These are phyloP conservation scores for Larix sibirica DNA, from an alignment of 83 land plant genomes.

Conservation along the genomic window DNA sequence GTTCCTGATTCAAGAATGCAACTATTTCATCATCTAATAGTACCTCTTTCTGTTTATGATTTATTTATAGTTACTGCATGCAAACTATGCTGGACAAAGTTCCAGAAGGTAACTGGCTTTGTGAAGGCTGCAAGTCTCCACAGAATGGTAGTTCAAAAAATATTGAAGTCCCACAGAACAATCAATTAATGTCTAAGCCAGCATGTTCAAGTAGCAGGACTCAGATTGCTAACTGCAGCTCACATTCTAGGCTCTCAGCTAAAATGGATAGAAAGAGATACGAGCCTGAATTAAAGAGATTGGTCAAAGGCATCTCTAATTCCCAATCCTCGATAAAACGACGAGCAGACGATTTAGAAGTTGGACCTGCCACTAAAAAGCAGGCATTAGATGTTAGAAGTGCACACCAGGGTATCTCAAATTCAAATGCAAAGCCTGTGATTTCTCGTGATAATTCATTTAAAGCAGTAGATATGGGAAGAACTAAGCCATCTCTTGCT, in stretches of 20 bases:
- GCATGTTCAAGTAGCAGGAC: slow-evolving; percentile 17
- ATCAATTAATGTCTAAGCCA: slow-evolving; percentile 1
- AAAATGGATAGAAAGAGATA: slow-evolving; percentile 27
- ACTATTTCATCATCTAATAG: no score
- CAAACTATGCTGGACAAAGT: slow-evolving; percentile 55
- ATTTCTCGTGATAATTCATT: slow-evolving; percentile 55
- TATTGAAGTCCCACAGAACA: slow-evolving; percentile 17
- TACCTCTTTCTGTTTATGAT: not conserved
- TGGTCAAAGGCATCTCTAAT: slow-evolving; percentile 23
- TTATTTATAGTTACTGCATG: slow-evolving; percentile 78
- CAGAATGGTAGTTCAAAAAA: slow-evolving; percentile 37
- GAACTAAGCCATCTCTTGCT: slow-evolving; percentile 20
- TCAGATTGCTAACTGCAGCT: slow-evolving; percentile 18
- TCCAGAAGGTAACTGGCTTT: slow-evolving; percentile 91
- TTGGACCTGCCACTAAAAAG: slow-evolving; percentile 28
- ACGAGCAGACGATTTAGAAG: slow-evolving; percentile 27
- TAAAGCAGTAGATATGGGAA: slow-evolving; percentile 54
- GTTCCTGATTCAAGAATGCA: not conserved
- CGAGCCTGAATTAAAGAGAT: slow-evolving; percentile 11
- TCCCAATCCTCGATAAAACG: slow-evolving; percentile 30
- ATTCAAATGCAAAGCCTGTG: slow-evolving; percentile 25
- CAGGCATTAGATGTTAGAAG: slow-evolving; percentile 32
- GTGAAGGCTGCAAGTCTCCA: slow-evolving; percentile 72
- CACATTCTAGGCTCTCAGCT: slow-evolving; percentile 10
- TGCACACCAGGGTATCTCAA: slow-evolving; percentile 26